A percentile compares a stretch with the other conserved stretches of the same genome.
Evolutionary conservation across 1,284 basidiomycete species (phyloP).

Genomic region (Malassezia arunalokei): DNA sequence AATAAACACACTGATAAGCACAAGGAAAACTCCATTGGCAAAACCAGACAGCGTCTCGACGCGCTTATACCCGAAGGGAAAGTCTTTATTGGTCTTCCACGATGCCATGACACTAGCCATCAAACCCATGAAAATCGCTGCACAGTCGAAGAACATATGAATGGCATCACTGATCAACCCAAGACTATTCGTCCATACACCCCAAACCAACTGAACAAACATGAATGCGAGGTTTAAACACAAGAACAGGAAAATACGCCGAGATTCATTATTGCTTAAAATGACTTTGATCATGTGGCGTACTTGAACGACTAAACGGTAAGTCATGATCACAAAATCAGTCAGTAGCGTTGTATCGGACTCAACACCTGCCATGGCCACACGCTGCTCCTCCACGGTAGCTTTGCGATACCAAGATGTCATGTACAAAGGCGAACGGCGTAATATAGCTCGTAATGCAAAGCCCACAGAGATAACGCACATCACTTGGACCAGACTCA

Average conservation of each 20-base stretch:
- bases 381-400: constrained; percentile 6
- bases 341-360: constrained; percentile 7
- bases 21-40: constrained; percentile 90
- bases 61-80: constrained; percentile 93
- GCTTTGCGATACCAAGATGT: constrained; percentile 20
- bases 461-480: constrained; percentile 27
- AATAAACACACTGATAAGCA: constrained; percentile 93
- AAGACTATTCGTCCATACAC: constrained; percentile 92
- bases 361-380: background rate
- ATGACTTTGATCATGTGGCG: constrained; percentile 60
- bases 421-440: constrained; percentile 30
- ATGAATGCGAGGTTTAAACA: constrained; percentile 90
- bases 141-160: constrained; percentile 98
- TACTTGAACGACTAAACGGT: constrained; percentile 2
- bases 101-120: constrained; percentile 95
- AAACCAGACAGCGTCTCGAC: constrained; percentile 98
- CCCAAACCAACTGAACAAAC: constrained; percentile 55
- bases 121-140: constrained; percentile 88
- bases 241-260: constrained; percentile 93
- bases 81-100: constrained; percentile 85
- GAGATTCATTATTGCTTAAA: constrained; percentile 74
- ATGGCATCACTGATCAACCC: constrained; percentile 97
- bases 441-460: constrained; percentile 31
- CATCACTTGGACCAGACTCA: constrained; percentile 18
- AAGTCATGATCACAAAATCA: constrained; percentile 2